Base-by-base conservation (phyloP, 495 filamentous ascomycete genomes). In the Bacidia gigantensis region DNA sequence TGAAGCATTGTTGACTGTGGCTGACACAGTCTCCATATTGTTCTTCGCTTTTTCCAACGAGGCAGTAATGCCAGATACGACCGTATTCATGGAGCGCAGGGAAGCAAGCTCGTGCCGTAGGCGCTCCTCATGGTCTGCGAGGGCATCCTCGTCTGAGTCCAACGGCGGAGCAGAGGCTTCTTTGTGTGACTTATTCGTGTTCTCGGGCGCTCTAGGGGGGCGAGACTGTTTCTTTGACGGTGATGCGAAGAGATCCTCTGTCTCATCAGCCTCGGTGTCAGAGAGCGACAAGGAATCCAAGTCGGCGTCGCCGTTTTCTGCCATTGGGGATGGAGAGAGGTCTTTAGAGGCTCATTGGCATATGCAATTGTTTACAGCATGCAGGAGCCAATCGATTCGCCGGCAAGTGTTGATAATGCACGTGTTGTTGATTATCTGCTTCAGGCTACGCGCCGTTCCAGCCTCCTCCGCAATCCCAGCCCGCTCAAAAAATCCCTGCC, bases 11-110 rank as follows among this genome's bases (percentile, higher is more conserved):
- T 76, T 71, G 23, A 96, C 86, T 2, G 92, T 96, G 48, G 76
- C 74, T 40, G 84, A 85, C 11, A 98, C 89, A 11, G 86, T 92
- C 83, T 87, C 79, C 90, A 98, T 96, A 66, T 96, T 96, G 39
- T 76, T 79, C 60, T 83, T 87, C 10, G 92, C 87, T 53, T 79
- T 77, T 57, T 86, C 82, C 5, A 97, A 71, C 26, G 83, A 88
- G 11, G 75, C 72, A n/a, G 94, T 68, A 2, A 94, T 81, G 2
- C 79, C 81, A 65, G 94, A 86, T 54, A 98, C 86, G 11, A 89
- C 80, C 48, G 83, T 72, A 60, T 96, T 97, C 61, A 98, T 83
- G 45, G 82, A 83, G 40, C 81, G 77, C 17, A 98, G 82, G 41
- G 78, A 80, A 25, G 84, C 79, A n/a, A 96, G 69, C 64, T 98